These are phyloP conservation scores for Plasmodium vivax DNA, from an alignment of 169 alveolate genomes.

Conservation along the genomic window DNA sequence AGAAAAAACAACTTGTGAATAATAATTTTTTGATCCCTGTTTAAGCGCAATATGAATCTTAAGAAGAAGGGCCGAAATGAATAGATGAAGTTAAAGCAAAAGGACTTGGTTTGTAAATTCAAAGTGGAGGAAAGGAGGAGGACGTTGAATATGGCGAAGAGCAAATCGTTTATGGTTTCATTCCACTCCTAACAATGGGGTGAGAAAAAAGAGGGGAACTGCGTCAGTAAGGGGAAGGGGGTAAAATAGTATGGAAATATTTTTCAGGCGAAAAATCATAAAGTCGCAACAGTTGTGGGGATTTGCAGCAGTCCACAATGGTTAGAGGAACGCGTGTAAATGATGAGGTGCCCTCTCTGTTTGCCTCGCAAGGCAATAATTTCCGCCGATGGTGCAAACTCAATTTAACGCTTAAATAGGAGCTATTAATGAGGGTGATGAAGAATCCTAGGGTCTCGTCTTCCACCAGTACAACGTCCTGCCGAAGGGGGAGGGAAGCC, in stretches of 20 bases:
- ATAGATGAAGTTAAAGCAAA: conserved; percentile 59
- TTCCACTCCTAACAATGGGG: conserved; percentile 60
- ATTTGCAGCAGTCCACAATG: neutral
- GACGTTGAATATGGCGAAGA: conserved; percentile 62
- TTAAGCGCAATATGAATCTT: conserved; percentile 34
- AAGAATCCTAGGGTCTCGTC: conserved; percentile 50
- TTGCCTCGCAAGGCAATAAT: neutral
- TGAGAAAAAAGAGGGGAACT: neutral
- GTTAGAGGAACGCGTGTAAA: neutral
- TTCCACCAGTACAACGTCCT: conserved; percentile 40
- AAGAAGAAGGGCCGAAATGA: conserved; percentile 64
- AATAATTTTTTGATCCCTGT: conserved; percentile 32
- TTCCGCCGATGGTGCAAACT: neutral
- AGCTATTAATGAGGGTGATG: conserved; percentile 44
- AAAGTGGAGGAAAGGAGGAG: conserved; percentile 41
- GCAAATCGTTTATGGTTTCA: conserved; percentile 33
- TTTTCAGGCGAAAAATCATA: neutral
- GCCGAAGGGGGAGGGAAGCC: neutral
- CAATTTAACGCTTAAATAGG: conserved; percentile 56
- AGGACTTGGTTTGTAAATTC: conserved; percentile 59
- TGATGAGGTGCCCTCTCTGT: neutral
- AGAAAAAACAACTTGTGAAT: conserved; percentile 58
- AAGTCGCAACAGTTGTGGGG: neutral
- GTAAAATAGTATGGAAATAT: neutral
- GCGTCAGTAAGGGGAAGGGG: neutral